Evolutionary conservation across 2,329 filamentous ascomycete genomes (phyloP).

Genomic region (Trichoderma aggressivum): DNA sequence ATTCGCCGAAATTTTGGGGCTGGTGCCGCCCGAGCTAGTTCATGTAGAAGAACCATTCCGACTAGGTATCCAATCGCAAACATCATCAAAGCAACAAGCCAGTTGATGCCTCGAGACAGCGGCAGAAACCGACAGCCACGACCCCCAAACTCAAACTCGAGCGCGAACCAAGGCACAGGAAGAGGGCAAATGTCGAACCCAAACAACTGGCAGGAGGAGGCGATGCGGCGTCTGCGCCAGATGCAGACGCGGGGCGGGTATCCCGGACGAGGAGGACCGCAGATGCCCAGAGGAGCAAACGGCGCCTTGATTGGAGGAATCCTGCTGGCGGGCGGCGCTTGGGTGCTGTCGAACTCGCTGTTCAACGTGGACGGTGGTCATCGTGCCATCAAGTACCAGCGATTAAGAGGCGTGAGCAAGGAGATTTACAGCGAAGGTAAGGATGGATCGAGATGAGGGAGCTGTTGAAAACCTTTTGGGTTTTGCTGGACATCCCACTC

Average conservation of each 20-base stretch:
- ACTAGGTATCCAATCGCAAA: conserved; percentile 5
- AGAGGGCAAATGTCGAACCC: conserved; percentile 31
- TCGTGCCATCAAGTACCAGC: conserved; percentile 96
- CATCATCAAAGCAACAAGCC: neutral
- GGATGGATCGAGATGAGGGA: neutral
- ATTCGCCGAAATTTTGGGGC: conserved; percentile 5
- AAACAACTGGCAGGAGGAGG: conserved; percentile 48
- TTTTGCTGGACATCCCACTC: neutral
- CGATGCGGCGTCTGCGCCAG: conserved; percentile 49
- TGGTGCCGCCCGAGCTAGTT: conserved; percentile 1
- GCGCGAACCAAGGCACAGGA: neutral
- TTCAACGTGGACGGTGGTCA: conserved; percentile 96
- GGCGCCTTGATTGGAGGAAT: conserved; percentile 41
- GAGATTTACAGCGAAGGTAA: conserved; percentile 94
- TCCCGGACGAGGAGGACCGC: conserved; percentile 42
- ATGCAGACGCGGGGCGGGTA: conserved; percentile 44
- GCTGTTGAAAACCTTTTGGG: neutral
- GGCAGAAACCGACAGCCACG: neutral
- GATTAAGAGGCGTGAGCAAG: conserved; percentile 86
- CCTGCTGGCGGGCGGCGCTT: conserved; percentile 47
- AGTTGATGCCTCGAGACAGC: conserved; percentile 12
- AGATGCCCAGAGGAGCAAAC: conserved; percentile 39
- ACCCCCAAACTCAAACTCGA: neutral
- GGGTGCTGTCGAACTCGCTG: conserved; percentile 57
- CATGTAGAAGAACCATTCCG: neutral